phyloP scores from a whole-genome alignment of 2,329 filamentous ascomycete genomes.

The Calonectria honghensis region DNA sequence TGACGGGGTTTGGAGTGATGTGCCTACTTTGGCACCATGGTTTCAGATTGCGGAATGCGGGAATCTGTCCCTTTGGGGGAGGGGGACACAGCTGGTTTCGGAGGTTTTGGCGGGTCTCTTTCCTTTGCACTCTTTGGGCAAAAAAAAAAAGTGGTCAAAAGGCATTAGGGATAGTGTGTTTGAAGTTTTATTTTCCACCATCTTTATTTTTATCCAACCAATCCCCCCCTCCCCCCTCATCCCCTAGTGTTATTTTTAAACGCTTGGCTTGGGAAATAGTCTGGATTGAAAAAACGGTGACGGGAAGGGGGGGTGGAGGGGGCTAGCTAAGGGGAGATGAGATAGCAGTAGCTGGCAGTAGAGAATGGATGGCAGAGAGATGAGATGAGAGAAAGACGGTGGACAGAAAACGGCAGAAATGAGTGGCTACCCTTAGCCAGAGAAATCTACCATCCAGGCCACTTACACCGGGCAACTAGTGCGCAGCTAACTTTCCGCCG shows the following conservation, averaged over 20 bases:
- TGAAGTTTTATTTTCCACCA: neutral
- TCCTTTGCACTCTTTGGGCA: neutral
- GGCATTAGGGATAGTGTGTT: neutral
- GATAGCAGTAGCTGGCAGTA: neutral
- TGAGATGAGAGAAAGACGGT: neutral
- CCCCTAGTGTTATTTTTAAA: neutral
- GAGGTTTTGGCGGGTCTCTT: slow-evolving; percentile 24
- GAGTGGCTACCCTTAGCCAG: neutral
- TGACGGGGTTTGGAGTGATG: slow-evolving; percentile 6
- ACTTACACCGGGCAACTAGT: slow-evolving; percentile 18
- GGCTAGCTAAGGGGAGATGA: neutral
- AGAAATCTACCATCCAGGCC: neutral
- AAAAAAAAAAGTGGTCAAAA: neutral
- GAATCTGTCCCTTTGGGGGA: slow-evolving; percentile 6
- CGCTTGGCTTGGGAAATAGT: neutral
- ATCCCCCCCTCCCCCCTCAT: neutral
- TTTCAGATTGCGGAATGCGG: slow-evolving; percentile 30
- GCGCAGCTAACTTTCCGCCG: neutral
- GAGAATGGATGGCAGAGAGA: neutral
- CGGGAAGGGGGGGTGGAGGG: no score
- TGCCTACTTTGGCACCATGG: slow-evolving; percentile 3
- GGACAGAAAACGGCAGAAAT: neutral
- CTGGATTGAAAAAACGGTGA: neutral
- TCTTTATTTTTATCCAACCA: neutral
- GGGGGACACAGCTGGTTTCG: slow-evolving; percentile 4